phyloP scores from a whole-genome alignment of 2,329 filamentous ascomycete species.

The Geosmithia flava region DNA sequence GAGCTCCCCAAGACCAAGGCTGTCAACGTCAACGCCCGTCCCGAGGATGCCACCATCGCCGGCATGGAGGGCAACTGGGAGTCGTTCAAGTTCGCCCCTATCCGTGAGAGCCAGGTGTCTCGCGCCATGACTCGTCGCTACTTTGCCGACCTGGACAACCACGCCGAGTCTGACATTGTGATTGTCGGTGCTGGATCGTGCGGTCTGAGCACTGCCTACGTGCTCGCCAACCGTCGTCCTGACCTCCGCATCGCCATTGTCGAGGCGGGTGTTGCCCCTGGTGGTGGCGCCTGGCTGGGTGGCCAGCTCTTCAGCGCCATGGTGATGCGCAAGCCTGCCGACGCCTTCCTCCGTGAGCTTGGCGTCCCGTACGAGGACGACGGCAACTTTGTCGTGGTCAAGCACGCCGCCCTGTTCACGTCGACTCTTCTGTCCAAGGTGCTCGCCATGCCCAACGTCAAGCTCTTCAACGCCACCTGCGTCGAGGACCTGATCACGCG shows the following conservation, averaged over 20 bases:
- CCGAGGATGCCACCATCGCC: conserved; percentile 34
- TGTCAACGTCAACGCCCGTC: conserved; percentile 6
- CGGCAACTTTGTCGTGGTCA: conserved; percentile 80
- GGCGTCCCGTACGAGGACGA: conserved; percentile 83
- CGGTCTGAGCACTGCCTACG: conserved; percentile 74
- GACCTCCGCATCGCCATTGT: conserved; percentile 88
- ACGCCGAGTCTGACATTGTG: conserved; percentile 88
- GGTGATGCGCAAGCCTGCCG: conserved; percentile 88
- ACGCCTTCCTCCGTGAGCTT: conserved; percentile 69
- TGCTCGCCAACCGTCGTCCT: conserved; percentile 69
- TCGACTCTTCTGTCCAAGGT: conserved; percentile 78
- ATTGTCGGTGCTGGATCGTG: conserved; percentile 87
- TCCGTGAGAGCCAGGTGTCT: conserved; percentile 85
- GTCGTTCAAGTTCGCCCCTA: conserved; percentile 68
- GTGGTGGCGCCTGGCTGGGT: conserved; percentile 84
- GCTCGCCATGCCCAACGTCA: conserved; percentile 76
- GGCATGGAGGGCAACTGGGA: conserved; percentile 70
- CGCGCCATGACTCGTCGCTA: conserved; percentile 90
- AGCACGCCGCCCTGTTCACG: conserved; percentile 88
- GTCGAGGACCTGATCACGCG: conserved; percentile 91
- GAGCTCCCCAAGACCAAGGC: conserved; percentile 23
- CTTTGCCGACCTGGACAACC: conserved; percentile 78
- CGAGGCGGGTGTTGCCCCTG: conserved; percentile 77
- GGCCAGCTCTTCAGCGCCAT: conserved; percentile 92
- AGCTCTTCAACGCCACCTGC: conserved; percentile 89